A percentile compares a stretch with the other conserved stretches of the same genome.
phyloP scores from a whole-genome alignment of 2,329 filamentous ascomycete genomes.

The Botrytis porri region DNA sequence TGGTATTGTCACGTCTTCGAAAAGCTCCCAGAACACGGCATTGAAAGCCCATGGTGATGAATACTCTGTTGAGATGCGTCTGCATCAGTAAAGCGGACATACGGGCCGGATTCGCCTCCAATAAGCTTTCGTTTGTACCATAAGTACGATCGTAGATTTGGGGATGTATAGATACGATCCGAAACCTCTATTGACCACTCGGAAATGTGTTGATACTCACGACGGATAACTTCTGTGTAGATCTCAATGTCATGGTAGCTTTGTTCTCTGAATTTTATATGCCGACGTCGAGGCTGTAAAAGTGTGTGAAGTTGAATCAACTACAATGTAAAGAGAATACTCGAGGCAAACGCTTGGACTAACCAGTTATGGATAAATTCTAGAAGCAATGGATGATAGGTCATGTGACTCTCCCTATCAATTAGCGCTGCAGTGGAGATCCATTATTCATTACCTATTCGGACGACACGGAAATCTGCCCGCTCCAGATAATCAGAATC shows the following conservation, averaged over 20 bases:
- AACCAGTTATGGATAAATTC: neutral
- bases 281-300: neutral
- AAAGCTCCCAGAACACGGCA: neutral
- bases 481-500: neutral
- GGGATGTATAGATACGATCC: constrained; percentile 8
- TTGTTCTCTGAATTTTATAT: neutral
- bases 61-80: constrained; percentile 10
- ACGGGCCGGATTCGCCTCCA: constrained; percentile 26
- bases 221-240: neutral
- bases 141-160: constrained; percentile 5
- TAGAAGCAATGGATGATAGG: neutral
- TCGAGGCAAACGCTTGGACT: neutral
- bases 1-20: constrained; percentile 6
- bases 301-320: neutral
- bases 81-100: constrained; percentile 17
- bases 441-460: neutral
- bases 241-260: neutral
- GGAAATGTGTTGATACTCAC: neutral
- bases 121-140: neutral
- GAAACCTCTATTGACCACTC: constrained; percentile 6
- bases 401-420: neutral
- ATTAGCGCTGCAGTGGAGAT: neutral
- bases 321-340: neutral
- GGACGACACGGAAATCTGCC: neutral
- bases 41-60: neutral